Conservation (phyloP, 129 eudicot species). For the Apium graveolens region DNA sequence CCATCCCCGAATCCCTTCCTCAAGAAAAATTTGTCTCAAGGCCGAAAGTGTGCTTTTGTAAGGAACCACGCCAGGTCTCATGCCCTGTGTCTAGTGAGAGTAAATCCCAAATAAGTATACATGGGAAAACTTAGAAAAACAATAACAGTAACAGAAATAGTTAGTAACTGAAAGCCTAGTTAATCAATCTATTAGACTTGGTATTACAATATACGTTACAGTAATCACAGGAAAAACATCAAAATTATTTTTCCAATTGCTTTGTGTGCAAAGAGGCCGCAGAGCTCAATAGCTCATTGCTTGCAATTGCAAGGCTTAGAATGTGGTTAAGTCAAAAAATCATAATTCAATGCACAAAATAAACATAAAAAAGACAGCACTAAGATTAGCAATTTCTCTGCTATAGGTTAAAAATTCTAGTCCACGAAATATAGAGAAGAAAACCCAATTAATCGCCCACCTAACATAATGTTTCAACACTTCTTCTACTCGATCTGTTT, state of each 20-base stretch:
- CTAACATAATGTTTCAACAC: neutral
- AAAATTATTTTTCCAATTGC: neutral
- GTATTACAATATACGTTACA: neutral
- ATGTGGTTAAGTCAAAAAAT: neutral
- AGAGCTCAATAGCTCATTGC: neutral
- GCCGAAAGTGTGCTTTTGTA: slow-evolving; percentile 76
- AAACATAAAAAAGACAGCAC: neutral
- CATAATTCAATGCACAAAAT: neutral
- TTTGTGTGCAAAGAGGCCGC: neutral
- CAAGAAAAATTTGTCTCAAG: slow-evolving; percentile 62
- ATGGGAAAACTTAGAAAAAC: neutral
- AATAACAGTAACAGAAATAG: neutral
- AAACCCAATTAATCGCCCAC: no score
- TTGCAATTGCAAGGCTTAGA: neutral
- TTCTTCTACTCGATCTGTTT: neutral
- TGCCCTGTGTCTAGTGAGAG: slow-evolving; percentile 77
- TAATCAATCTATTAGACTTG: neutral
- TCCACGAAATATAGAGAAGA: neutral
- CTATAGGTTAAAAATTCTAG: neutral
- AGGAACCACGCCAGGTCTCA: slow-evolving; percentile 88
- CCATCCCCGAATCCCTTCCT: slow-evolving; percentile 90
- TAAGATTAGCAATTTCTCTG: neutral
- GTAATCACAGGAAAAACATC: neutral
- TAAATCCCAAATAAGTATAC: neutral
- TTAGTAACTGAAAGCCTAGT: neutral